Evolutionary conservation across 768 basidiomycete genomes (phyloP).

Genomic region (Nidularia sp.): DNA sequence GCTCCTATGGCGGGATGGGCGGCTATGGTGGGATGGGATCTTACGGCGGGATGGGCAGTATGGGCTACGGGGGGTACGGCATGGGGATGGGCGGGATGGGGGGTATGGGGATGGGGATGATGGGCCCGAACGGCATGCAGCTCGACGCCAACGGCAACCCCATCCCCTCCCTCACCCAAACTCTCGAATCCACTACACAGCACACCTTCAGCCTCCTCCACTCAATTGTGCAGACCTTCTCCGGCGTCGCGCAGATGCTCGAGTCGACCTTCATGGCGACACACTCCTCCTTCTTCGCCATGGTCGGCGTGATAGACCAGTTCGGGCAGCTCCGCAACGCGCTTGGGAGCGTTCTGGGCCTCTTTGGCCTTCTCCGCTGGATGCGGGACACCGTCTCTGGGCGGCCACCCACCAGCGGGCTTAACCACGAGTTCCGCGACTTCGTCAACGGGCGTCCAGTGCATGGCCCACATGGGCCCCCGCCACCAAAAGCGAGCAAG

Average conservation of each 20-base stretch:
- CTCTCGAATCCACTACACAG: slow-evolving; percentile 77
- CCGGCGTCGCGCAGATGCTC: slow-evolving; percentile 89
- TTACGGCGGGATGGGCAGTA: slow-evolving; percentile 16
- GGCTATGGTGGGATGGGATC: slow-evolving; percentile 32
- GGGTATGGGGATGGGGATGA: slow-evolving; percentile 27
- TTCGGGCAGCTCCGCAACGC: slow-evolving; percentile 89
- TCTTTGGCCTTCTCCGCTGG: slow-evolving; percentile 90
- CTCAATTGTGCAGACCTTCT: slow-evolving; percentile 86
- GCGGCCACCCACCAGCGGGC: slow-evolving; percentile 20
- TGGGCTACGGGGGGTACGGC: slow-evolving; percentile 26
- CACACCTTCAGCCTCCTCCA: slow-evolving; percentile 89
- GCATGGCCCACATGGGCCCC: slow-evolving; percentile 37
- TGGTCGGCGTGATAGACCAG: slow-evolving; percentile 96
- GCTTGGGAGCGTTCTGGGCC: slow-evolving; percentile 86
- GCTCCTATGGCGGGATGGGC: slow-evolving; percentile 28
- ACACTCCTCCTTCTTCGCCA: slow-evolving; percentile 88
- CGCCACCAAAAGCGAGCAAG: slow-evolving; percentile 63
- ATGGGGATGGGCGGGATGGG: slow-evolving; percentile 30
- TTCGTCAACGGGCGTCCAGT: slow-evolving; percentile 68
- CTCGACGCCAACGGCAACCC: slow-evolving; percentile 37
- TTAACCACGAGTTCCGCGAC: slow-evolving; percentile 69
- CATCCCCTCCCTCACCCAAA: slow-evolving; percentile 65
- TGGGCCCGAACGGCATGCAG: slow-evolving; percentile 35
- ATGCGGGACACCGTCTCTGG: slow-evolving; percentile 62
- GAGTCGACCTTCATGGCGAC: slow-evolving; percentile 93